Conservation (phyloP, 2,329 filamentous ascomycete genomes). For the Talaromyces funiculosus region DNA sequence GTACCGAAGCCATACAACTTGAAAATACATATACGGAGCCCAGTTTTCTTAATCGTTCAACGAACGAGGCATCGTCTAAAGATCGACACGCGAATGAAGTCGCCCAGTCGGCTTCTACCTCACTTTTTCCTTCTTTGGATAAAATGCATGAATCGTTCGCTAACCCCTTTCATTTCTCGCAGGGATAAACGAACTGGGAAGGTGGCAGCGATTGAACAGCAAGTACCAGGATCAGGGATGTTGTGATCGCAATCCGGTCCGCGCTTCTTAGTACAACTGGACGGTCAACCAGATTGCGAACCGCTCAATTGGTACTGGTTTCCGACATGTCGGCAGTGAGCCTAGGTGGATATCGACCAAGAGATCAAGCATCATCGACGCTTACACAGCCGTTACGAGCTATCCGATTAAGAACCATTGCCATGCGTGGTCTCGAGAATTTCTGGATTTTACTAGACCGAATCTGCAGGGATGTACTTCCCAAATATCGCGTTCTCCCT, state of each 20-base stretch:
- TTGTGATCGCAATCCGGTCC: neutral
- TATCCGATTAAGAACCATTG: neutral
- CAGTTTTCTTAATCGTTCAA: neutral
- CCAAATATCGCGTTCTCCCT: neutral
- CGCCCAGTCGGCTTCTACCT: neutral
- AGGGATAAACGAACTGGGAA: neutral
- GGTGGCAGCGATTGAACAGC: neutral
- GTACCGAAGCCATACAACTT: neutral
- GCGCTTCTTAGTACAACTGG: neutral
- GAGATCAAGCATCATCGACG: neutral
- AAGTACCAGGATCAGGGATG: constrained; percentile 5
- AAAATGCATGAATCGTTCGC: neutral
- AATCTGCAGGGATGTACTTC: neutral
- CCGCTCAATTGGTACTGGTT: constrained; percentile 7
- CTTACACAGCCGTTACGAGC: neutral
- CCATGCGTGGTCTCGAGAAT: neutral
- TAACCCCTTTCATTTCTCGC: neutral
- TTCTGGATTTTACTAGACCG: neutral
- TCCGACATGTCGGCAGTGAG: neutral
- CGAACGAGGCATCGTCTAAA: no score
- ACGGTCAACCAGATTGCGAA: neutral
- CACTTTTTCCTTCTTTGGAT: neutral
- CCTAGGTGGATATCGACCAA: neutral
- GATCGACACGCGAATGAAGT: neutral
- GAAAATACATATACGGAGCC: no score